Evolutionary conservation across 1,139 yeast species (phyloP), one percentile per base, ranked within the genome.

Genomic region (Taiozyma sp.): DNA sequence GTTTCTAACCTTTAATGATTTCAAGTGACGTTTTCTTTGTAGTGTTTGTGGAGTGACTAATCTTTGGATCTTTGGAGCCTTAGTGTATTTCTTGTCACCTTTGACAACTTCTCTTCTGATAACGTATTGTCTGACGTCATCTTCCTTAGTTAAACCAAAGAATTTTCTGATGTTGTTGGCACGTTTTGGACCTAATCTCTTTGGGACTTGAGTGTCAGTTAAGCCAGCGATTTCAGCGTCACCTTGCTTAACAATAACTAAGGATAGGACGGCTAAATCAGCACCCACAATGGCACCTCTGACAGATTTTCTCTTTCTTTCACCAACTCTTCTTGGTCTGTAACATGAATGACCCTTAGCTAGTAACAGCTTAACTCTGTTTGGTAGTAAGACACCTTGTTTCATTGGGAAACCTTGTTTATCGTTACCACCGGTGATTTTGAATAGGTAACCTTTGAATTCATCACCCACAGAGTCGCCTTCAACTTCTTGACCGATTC

Each of bases 351-450:
- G 88, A 71, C 95, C 97, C 80, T 88, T 85, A 68, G 96, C 75
- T 74, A 93, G 83, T 74, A 95, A 84, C 71, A 93, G 85, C 77
- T 88, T 90, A 70, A 95, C 98, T 87, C 99, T 95, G 85, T 95
- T 89, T 79, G 99, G 98, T 83, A 89, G 95, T 85, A 93, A 82
- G 65, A 93, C 99, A 85, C 97, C 97, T 81, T 93, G 99, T 80
- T 91, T 93, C 99, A 95, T 93, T 80, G 99, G 98, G 97, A 93
- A 95, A 83, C 99, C 99, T 83, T 93, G 99, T 82, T 93, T 93
- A 83, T 93, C 99, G 88, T 95, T 95, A 86, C 99, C 99, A 74
- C 99, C 99, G 68, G 98, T 80, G 77, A 93, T 91, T 83, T 85
- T 93, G 88, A 93, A 91, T 74, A 90, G 77, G 91, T 93, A 93